Percentiles rank a stretch among this genome's conserved stretches.
Evolutionary conservation across 257 asterid species (phyloP).

Genomic region (Solanum boliviense): DNA sequence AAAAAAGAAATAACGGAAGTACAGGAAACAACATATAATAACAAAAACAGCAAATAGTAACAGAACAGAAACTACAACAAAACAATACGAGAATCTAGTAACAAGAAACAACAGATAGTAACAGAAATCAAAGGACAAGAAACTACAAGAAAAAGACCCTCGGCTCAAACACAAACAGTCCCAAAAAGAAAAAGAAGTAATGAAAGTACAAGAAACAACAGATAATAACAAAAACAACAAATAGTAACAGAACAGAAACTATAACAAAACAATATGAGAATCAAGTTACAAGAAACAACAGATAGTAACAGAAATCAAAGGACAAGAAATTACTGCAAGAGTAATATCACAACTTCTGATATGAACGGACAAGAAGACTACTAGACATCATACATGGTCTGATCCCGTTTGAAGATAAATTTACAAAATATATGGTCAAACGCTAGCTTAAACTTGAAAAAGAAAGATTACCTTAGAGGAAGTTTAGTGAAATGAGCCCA

Average conservation of each 20-base stretch:
- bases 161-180: background rate
- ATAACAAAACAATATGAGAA: background rate
- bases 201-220: background rate
- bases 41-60: background rate
- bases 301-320: background rate
- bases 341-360: fast-evolving
- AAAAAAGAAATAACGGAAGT: too few relatives aligned
- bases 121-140: background rate
- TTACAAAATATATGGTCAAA: background rate
- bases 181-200: background rate
- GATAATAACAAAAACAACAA: too few relatives aligned
- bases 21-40: background rate
- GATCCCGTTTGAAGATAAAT: background rate
- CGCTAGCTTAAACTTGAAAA: background rate
- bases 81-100: background rate
- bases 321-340: background rate
- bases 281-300: background rate
- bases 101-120: background rate
- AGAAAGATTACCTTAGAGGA: constrained; percentile 50
- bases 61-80: background rate
- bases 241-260: background rate
- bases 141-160: background rate
- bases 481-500: constrained; percentile 74
- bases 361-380: background rate
- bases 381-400: background rate